Base-by-base conservation (phyloP, 129 eudicot species). In the Pulicaria dysenterica region DNA sequence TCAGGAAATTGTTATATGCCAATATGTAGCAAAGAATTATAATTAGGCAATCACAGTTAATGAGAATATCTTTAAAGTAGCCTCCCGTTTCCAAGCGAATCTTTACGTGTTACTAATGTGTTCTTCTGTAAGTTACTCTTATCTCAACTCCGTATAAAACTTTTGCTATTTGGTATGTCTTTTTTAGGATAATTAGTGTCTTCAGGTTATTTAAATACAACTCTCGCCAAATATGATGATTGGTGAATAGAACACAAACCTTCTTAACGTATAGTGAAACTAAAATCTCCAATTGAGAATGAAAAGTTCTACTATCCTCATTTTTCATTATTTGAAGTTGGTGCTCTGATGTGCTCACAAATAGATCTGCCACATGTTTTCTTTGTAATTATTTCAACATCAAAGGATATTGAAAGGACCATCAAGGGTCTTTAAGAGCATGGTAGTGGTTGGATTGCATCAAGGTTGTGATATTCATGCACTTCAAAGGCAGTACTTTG, bases 361-460 rank as follows among this genome's bases (percentile, higher is more conserved):
- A 14, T 47, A 47, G 11, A 49, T 8, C n/a, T 61, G 12, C 19
- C 65, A 16, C 17, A 42, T 64, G 8, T 69, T 51, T 62, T 13
- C 5, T 11, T 66, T 12, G 48, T 44, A 4, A 67, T 57, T 56
- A 11, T 75, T 70, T 49, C 88, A 95, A 97, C 94, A 95, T 64
- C 96, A 91, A 54, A 85, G 88, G 81, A 84, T 85, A 68, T 76
- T 85, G 82, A 91, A 83, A 73, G 96, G 88, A 76, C 99, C 97
- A 51, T 86, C 99, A 15, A 91, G 83, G 80, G 88, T 95, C 60
- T 88, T 95, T 76, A 97, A 95, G 82, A 88, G 97, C 87, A 83
- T 95, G 89, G 99, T 91, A 53, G 93, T 95, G 79, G 96, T 91
- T 72, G 99, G 99, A 61, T 91, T 95, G 81, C 96, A 84, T 83